Evolutionary conservation across 352 stramenopile genomes (phyloP), one percentile per base, ranked within the genome.

Genomic region (Globisporangium emineosum): DNA sequence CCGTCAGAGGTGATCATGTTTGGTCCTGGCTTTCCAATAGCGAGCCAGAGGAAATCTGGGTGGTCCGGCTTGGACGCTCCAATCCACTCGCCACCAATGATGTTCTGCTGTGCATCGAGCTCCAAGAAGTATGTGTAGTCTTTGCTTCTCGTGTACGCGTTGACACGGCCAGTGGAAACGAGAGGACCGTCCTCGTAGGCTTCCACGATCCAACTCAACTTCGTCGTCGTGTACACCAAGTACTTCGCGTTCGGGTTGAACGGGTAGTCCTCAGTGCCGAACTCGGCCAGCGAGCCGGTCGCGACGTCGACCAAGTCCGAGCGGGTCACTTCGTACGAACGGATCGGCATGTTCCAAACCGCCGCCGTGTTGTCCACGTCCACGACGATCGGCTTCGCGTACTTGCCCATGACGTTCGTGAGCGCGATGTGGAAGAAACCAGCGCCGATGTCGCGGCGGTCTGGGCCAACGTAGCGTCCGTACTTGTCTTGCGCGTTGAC

Each of bases 291-390:
- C 8, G 70, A 75, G 29, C 72, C 57, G 0, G 75, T 63, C 3
- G 66, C 61, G 25, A 79, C 65, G 21, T 64, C 58, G 2, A 64
- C 56, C 13, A 62, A 25, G 15, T 72, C 62, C 54, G 51, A 57
- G 19, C 51, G 51, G 1, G 56, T 62, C 25, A 83, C 62, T 30
- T 75, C 61, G 57, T 80, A 82, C 52, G 74, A 71, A 27, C 76
- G 72, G 30, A 90, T 70, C 15, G 78, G 78, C 58, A 86, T 78
- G 71, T 90, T 88, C 78, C 78, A 88, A 13, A 57, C 51, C 8
- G 80, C 57, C 0, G 52, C 35, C 25, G 68, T 71, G 3, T 71
- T 66, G 1, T 60, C 57, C 1, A 81, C 68, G 50, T 90, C 81
- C 5, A 75, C 58, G 1, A 90, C 58, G 60, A 87, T 85, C 1